These are phyloP conservation scores for Coleophoma eucalyptorum DNA, from an alignment of 2,329 filamentous ascomycete species.

Conservation along the genomic window DNA sequence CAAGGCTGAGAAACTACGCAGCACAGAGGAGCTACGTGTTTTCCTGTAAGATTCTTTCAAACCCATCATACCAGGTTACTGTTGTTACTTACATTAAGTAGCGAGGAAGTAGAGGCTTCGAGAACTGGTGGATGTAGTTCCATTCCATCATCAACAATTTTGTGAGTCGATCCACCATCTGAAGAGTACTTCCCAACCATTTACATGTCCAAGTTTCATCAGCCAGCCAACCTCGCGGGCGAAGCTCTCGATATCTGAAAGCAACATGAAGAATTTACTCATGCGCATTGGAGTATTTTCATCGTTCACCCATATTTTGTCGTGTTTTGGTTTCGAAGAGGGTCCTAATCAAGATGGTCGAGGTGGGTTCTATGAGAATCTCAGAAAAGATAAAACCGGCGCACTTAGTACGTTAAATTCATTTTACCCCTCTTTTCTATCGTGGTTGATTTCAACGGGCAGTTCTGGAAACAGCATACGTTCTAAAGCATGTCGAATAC, in stretches of 20 bases:
- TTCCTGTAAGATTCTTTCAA: neutral
- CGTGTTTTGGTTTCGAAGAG: neutral
- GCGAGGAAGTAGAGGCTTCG: neutral
- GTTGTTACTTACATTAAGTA: neutral
- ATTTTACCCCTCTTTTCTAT: neutral
- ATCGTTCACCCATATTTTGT: neutral
- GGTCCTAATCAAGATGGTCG: neutral
- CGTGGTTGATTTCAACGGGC: neutral
- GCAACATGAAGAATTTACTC: neutral
- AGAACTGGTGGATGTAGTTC: neutral
- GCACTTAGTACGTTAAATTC: neutral
- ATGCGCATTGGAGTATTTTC: neutral
- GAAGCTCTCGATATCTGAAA: neutral
- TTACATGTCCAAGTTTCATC: neutral
- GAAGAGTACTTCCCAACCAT: too few species aligned
- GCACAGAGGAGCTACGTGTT: neutral
- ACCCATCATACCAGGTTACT: neutral
- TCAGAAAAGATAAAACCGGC: neutral
- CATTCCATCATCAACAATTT: neutral
- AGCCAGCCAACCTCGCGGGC: neutral
- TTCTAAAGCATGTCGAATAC: neutral
- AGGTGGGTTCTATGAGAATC: neutral
- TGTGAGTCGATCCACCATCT: neutral
- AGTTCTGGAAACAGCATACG: neutral
- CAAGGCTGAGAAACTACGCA: neutral